Conservation (phyloP, 306 rosid genomes). For the Fragaria vesca region DNA sequence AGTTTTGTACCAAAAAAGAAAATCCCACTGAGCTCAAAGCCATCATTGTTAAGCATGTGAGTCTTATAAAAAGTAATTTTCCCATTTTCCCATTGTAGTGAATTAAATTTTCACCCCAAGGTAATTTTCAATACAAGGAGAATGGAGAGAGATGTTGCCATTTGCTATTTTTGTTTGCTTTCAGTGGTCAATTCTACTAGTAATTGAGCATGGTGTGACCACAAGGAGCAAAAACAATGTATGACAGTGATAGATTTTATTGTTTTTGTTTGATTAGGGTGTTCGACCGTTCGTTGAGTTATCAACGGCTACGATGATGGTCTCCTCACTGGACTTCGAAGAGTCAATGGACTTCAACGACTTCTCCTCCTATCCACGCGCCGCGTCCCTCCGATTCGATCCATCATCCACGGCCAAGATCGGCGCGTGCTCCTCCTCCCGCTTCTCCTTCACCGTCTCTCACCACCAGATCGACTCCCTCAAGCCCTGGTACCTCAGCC, state of each 20-base stretch:
- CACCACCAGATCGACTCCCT: constrained; percentile 75
- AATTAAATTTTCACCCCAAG: neutral
- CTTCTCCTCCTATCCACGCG: constrained; percentile 69
- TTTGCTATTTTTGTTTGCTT: neutral
- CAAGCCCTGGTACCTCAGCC: constrained; percentile 92
- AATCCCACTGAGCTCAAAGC: neutral
- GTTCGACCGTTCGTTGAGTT: constrained; percentile 82
- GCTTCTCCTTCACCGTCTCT: constrained; percentile 94
- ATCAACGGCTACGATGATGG: constrained; percentile 58
- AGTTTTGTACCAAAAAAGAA: neutral
- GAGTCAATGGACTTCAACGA: constrained; percentile 68
- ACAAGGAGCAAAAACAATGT: neutral
- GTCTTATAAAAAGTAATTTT: neutral
- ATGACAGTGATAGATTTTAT: neutral
- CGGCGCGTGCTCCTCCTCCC: constrained; percentile 85
- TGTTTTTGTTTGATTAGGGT: constrained; percentile 48
- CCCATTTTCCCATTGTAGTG: neutral
- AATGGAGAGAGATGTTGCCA: neutral
- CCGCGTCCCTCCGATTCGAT: constrained; percentile 85
- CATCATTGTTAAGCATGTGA: neutral
- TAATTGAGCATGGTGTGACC: neutral
- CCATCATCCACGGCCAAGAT: constrained; percentile 59
- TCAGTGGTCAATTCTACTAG: neutral
- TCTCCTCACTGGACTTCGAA: constrained; percentile 83
- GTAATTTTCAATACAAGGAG: neutral